These are phyloP conservation scores for Arthrobotrys sinensis DNA, from an alignment of 2,329 filamentous ascomycete genomes.

Conservation along the genomic window DNA sequence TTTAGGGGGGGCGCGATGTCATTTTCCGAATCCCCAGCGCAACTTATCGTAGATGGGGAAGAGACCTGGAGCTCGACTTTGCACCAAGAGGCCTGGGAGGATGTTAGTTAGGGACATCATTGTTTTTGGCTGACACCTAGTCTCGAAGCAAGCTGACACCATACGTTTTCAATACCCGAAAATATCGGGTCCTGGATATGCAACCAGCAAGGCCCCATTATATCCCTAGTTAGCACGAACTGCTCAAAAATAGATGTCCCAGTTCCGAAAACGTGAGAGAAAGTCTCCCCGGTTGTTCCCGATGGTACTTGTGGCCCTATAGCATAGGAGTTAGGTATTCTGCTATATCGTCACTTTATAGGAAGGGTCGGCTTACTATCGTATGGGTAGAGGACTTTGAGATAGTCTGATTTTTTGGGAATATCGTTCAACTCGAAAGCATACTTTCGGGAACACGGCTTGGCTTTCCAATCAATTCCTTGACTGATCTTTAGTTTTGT, in stretches of 20 bases:
- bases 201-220: conserved; percentile 99
- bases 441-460: conserved; percentile 89
- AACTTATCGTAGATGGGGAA: conserved; percentile 82
- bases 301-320: conserved; percentile 79
- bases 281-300: conserved; percentile 84
- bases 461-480: conserved; percentile 85
- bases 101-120: neutral
- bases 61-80: conserved; percentile 90
- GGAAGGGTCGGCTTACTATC: conserved; percentile 72
- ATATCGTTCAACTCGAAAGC: conserved; percentile 92
- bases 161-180: conserved; percentile 80
- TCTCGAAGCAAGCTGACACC: too few relatives aligned
- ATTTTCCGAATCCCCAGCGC: conserved; percentile 82
- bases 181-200: conserved; percentile 91
- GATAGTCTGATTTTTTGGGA: conserved; percentile 89
- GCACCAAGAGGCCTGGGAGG: conserved; percentile 82
- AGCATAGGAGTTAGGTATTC: neutral
- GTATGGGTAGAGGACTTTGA: conserved; percentile 97
- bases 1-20: conserved; percentile 88
- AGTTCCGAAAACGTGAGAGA: conserved; percentile 92
- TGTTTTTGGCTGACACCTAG: neutral
- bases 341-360: neutral
- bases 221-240: conserved; percentile 98
- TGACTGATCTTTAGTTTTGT: conserved; percentile 81
- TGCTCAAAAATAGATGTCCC: conserved; percentile 97